phyloP scores from a whole-genome alignment of 2,329 filamentous ascomycete genomes.

The Epichloe gansuensis region DNA sequence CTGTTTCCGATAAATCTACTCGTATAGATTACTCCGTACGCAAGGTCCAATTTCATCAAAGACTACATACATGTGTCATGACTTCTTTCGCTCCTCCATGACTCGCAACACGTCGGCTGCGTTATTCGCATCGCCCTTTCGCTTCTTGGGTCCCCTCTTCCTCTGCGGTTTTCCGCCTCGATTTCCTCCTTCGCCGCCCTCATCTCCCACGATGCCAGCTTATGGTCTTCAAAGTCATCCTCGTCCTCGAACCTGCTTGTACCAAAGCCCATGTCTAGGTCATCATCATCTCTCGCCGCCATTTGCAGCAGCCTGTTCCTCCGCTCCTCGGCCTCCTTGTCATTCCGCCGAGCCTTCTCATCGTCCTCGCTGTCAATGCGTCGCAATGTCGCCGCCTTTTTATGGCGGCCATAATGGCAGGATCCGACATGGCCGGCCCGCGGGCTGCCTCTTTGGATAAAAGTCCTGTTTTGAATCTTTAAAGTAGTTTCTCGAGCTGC shows the following conservation, averaged over 20 bases:
- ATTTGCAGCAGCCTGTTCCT: conserved; percentile 62
- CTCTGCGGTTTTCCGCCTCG: conserved; percentile 38
- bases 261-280: conserved; percentile 92
- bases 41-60: too few relatives aligned
- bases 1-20: too few relatives aligned
- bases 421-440: conserved; percentile 52
- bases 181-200: conserved; percentile 35
- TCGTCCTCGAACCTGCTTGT: conserved; percentile 79
- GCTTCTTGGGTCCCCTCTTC: conserved; percentile 62
- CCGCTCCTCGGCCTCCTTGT: conserved; percentile 50
- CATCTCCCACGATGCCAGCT: conserved; percentile 52
- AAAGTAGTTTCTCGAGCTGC: conserved; percentile 48
- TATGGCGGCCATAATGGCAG: conserved; percentile 70
- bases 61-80: conserved; percentile 1
- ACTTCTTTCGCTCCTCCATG: conserved; percentile 48
- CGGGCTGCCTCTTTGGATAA: conserved; percentile 39
- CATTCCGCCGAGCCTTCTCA: conserved; percentile 25
- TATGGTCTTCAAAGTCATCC: conserved; percentile 63
- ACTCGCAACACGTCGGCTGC: conserved; percentile 70
- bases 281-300: conserved; percentile 70
- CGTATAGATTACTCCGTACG: too few relatives aligned
- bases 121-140: conserved; percentile 68
- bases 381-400: conserved; percentile 66
- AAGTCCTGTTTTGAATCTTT: conserved; percentile 41
- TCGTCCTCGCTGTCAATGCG: conserved; percentile 29